phyloP scores from a whole-genome alignment of 306 rosid species.

The Sicyos edulis region DNA sequence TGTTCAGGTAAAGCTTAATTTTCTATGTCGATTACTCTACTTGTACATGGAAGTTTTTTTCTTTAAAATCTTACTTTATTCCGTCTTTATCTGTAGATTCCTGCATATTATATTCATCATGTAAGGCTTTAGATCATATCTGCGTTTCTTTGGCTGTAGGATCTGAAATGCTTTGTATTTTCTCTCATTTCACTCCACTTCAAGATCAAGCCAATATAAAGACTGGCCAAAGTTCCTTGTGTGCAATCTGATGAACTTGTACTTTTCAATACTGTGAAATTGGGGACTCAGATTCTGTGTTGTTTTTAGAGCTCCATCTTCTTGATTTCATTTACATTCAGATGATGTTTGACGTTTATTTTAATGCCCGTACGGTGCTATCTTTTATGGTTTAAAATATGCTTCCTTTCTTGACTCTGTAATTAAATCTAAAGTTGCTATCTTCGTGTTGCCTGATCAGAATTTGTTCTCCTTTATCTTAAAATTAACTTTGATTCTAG shows the following conservation, averaged over 20 bases:
- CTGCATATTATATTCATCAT: not conserved
- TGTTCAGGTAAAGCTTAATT: too few species aligned
- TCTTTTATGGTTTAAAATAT: not conserved
- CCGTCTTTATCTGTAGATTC: not conserved
- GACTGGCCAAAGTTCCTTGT: not conserved
- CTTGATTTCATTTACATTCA: not conserved
- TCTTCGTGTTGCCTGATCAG: not conserved
- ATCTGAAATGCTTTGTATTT: conserved; percentile 92
- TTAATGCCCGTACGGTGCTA: not conserved
- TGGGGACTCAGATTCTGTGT: not conserved
- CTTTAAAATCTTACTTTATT: too few species aligned
- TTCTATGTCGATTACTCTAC: too few species aligned
- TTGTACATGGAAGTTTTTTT: too few species aligned
- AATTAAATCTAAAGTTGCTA: not conserved
- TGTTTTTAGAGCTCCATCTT: not conserved
- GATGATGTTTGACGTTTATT: too few species aligned
- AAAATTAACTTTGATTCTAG: too few species aligned
- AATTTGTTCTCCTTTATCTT: too few species aligned
- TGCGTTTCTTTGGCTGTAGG: conserved; percentile 46
- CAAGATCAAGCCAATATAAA: conserved; percentile 91
- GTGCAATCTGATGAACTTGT: conserved; percentile 7
- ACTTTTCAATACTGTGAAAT: not conserved
- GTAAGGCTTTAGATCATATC: not conserved
- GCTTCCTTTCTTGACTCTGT: not conserved
- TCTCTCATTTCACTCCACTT: conserved; percentile 92